These are phyloP conservation scores for Passalora sequoiae DNA, from an alignment of 2,329 filamentous ascomycete genomes.

Conservation along the genomic window DNA sequence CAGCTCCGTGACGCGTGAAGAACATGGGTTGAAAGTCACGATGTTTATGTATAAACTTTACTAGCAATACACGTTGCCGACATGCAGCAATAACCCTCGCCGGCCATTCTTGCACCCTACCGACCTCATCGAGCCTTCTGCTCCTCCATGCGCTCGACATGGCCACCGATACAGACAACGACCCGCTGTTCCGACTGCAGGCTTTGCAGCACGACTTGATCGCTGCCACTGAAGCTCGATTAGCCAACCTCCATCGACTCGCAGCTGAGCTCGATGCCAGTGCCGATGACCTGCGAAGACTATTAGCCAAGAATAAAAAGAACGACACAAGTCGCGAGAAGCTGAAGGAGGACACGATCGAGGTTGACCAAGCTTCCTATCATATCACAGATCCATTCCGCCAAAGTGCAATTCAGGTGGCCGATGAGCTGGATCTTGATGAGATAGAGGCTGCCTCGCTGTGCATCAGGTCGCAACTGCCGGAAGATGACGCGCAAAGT, in stretches of 20 bases:
- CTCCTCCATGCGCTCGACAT: conserved; percentile 5
- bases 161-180: conserved; percentile 66
- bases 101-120: too few relatives aligned
- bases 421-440: conserved; percentile 84
- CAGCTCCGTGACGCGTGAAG: too few relatives aligned
- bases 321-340: conserved; percentile 69
- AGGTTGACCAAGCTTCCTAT: conserved; percentile 67
- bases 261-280: conserved; percentile 61
- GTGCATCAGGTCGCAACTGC: conserved; percentile 63
- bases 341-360: conserved; percentile 62
- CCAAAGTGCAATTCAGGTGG: conserved; percentile 71
- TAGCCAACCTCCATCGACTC: conserved; percentile 65
- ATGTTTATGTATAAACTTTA: too few relatives aligned
- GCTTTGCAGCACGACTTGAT: conserved; percentile 80
- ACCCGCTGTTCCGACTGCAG: conserved; percentile 70
- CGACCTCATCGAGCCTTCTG: too few relatives aligned
- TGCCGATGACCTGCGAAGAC: conserved; percentile 61
- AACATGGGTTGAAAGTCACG: too few relatives aligned
- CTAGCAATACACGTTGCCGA: too few relatives aligned
- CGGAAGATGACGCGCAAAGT: conserved; percentile 57
- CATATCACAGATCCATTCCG: conserved; percentile 81
- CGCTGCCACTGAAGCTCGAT: conserved; percentile 65
- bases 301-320: conserved; percentile 70
- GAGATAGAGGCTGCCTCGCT: conserved; percentile 77
- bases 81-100: too few relatives aligned